Base-by-base conservation (phyloP, 306 rosid species). In the Trifolium repens region DNA sequence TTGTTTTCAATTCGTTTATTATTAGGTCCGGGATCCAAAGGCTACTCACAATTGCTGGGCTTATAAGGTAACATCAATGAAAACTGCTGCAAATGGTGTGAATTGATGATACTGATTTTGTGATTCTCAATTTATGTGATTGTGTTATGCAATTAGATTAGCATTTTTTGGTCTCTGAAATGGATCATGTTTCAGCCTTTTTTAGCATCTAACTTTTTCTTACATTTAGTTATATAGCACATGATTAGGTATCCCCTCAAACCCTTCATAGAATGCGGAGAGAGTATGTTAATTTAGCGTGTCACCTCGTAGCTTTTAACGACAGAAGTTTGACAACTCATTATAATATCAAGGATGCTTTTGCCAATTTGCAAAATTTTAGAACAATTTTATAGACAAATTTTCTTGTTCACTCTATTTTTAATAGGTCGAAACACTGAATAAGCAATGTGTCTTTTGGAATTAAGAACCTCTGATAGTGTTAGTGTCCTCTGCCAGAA, bases 31-130 rank as follows among this genome's bases (percentile, higher is more conserved):
- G 75, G 96, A 94, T 78, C 88, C 91, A 2, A 87, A 88, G 35
- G 98, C 98, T 44, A 91, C 93, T 59, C 98, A 94, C 70, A 94
- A 91, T 82, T 91, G 96, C 75, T 93, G 98, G 97, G 97, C 98
- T 32, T 93, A 89, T 71, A 87, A 91, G 98, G 98, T 93, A 74
- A 50, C 34, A 0, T 75, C 57, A 66, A 24, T 7, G 43, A 57
- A 57, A 24, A 47, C 8, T 47, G 7, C 54, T 14, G 54, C 2
- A 47, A 47, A 47, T 47, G 54, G 19, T 47, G 16, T 47, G 17
- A 47, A 47, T 6, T 49, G 8, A 15, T 49, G 55, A 15, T 49
- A 15, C 8, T 11, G n/a, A 57, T 24, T 24, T 5, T 24, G 35
- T 24, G 9, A 8, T 54, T 54, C 35, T 10, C 24, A 22, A 14